These are phyloP conservation scores for Keithomyces neogunnii DNA, from an alignment of 2,329 filamentous ascomycete species.

Conservation along the genomic window DNA sequence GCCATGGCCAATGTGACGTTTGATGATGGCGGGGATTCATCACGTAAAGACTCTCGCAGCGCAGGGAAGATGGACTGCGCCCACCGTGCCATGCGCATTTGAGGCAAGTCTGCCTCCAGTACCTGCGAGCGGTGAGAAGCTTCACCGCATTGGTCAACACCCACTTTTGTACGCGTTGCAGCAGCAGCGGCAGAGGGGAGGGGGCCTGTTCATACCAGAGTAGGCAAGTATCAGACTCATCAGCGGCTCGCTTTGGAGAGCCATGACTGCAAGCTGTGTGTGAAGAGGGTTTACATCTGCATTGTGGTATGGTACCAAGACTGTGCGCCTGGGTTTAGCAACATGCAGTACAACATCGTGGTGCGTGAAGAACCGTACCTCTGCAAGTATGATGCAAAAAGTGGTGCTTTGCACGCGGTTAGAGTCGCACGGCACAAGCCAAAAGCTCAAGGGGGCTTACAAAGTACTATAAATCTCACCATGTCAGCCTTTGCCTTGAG, in stretches of 20 bases:
- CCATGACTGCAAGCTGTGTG: constrained; percentile 49
- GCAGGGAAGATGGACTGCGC: constrained; percentile 71
- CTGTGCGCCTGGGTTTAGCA: constrained; percentile 14
- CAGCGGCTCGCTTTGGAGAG: constrained; percentile 59
- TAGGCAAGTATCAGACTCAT: constrained; percentile 73
- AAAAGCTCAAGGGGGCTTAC: constrained; percentile 20
- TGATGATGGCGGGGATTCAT: constrained; percentile 54
- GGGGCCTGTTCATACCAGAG: constrained; percentile 36
- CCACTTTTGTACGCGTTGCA: background rate
- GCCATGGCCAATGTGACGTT: constrained; percentile 70
- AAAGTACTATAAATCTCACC: constrained; percentile 32
- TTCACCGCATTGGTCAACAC: background rate
- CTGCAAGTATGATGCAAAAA: constrained; percentile 74
- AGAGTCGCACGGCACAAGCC: background rate
- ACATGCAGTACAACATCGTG: constrained; percentile 11
- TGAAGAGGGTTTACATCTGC: constrained; percentile 44
- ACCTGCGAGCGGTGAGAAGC: constrained; percentile 75
- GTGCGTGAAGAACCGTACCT: constrained; percentile 38
- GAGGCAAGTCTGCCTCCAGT: constrained; percentile 64
- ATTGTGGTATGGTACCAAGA: constrained; percentile 43
- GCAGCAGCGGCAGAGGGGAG: background rate
- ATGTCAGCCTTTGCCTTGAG: background rate
- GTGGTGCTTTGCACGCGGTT: constrained; percentile 32
- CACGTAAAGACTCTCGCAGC: constrained; percentile 57
- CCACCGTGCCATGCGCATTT: constrained; percentile 70